These are phyloP conservation scores for Fistulinella cinereoalba DNA, from an alignment of 1,284 basidiomycete species.

Conservation along the genomic window DNA sequence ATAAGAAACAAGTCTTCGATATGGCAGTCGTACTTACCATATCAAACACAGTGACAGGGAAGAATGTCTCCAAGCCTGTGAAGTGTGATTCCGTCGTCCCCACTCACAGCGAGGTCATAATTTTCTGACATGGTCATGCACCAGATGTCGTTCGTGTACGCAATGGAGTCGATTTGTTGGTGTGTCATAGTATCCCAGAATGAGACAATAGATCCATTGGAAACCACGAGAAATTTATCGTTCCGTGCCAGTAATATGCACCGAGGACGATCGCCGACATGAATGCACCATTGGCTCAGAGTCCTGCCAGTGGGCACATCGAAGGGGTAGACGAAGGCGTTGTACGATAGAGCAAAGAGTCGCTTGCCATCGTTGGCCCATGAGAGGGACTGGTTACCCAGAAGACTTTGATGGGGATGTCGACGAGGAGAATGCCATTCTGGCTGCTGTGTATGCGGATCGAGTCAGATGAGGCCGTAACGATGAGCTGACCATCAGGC, in stretches of 20 bases:
- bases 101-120: constrained; percentile 2
- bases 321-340: not conserved
- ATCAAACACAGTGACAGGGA: too few species aligned
- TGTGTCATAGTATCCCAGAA: not conserved
- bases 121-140: constrained; percentile 1
- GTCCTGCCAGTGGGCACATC: not conserved
- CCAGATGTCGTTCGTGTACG: not conserved
- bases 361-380: not conserved
- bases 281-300: not conserved
- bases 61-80: constrained; percentile 2
- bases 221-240: not conserved
- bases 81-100: constrained; percentile 3
- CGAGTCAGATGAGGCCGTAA: not conserved
- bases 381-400: not conserved
- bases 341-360: not conserved
- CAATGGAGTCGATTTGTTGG: not conserved
- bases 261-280: not conserved
- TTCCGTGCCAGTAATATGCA: not conserved
- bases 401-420: not conserved
- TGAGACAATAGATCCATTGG: not conserved
- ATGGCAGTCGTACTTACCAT: too few species aligned
- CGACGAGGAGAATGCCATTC: not conserved
- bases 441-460: not conserved
- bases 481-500: too few species aligned
- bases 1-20: too few species aligned